Conservation (phyloP, 306 rosid genomes). For the Prosopis cineraria region DNA sequence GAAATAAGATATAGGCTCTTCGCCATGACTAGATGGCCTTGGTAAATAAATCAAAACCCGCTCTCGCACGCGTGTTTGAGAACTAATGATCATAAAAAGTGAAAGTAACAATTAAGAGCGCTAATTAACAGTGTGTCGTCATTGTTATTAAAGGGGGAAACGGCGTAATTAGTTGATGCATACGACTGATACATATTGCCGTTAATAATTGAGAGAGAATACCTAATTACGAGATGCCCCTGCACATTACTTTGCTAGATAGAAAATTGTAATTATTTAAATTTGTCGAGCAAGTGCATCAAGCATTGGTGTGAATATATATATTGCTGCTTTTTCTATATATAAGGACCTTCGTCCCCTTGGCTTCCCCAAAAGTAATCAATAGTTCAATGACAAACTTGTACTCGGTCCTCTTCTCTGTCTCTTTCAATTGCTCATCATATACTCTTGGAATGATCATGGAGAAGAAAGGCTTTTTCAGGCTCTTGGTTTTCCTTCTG, state of each 20-base stretch:
- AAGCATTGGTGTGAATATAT: not conserved
- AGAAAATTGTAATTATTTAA: not conserved
- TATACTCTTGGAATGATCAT: not conserved
- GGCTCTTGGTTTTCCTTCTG: slow-evolving; percentile 27
- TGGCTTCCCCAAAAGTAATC: slow-evolving; percentile 3
- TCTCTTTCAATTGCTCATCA: not conserved
- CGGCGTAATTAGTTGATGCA: not conserved
- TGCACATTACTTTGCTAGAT: slow-evolving; percentile 11
- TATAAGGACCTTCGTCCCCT: slow-evolving; percentile 28
- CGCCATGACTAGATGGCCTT: too few relatives aligned
- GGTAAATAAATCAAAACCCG: too few relatives aligned
- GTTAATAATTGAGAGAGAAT: not conserved
- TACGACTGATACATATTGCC: not conserved
- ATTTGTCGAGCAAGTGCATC: not conserved
- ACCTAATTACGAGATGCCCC: not conserved
- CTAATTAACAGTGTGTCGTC: too few relatives aligned
- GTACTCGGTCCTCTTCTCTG: too few relatives aligned
- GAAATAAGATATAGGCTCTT: too few relatives aligned
- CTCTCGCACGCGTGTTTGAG: too few relatives aligned
- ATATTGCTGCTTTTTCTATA: slow-evolving; percentile 16
- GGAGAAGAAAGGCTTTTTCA: slow-evolving; percentile 32
- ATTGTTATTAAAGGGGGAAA: too few relatives aligned
- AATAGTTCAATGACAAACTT: not conserved
- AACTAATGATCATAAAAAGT: too few relatives aligned
- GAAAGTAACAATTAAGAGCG: too few relatives aligned